These are phyloP conservation scores for Beauveria australis DNA, from an alignment of 2,329 filamentous ascomycete species.

Conservation along the genomic window DNA sequence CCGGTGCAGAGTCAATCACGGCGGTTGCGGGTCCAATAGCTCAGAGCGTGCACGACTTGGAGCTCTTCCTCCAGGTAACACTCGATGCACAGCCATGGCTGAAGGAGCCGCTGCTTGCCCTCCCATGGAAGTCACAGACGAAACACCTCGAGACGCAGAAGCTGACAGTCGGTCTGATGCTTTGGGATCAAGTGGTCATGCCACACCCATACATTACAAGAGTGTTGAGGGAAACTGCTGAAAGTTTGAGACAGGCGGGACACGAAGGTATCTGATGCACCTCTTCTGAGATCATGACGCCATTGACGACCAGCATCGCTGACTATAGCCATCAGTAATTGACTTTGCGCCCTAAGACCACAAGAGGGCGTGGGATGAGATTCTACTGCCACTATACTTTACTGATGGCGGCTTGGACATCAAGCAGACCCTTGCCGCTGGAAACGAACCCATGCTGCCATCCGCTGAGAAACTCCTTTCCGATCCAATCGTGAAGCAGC, in stretches of 20 bases:
- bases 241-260: constrained; percentile 30
- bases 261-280: neutral
- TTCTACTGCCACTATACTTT: constrained; percentile 38
- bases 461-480: constrained; percentile 47
- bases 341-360: constrained; percentile 47
- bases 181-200: constrained; percentile 45
- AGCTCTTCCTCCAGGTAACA: constrained; percentile 31
- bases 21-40: constrained; percentile 32
- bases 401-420: constrained; percentile 46
- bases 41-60: constrained; percentile 28
- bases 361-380: constrained; percentile 34
- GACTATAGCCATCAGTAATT: constrained; percentile 41
- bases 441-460: constrained; percentile 46
- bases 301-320: neutral
- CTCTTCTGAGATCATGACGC: too few species aligned
- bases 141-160: constrained; percentile 24
- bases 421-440: constrained; percentile 34
- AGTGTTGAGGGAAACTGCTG: constrained; percentile 41
- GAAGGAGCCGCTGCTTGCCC: constrained; percentile 16
- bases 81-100: constrained; percentile 27
- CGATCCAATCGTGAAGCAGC: constrained; percentile 33
- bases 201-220: constrained; percentile 46
- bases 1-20: constrained; percentile 22
- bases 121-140: constrained; percentile 14
- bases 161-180: constrained; percentile 46